Conservation (phyloP, 2,329 filamentous ascomycete species). For the Claviceps maximensis region DNA sequence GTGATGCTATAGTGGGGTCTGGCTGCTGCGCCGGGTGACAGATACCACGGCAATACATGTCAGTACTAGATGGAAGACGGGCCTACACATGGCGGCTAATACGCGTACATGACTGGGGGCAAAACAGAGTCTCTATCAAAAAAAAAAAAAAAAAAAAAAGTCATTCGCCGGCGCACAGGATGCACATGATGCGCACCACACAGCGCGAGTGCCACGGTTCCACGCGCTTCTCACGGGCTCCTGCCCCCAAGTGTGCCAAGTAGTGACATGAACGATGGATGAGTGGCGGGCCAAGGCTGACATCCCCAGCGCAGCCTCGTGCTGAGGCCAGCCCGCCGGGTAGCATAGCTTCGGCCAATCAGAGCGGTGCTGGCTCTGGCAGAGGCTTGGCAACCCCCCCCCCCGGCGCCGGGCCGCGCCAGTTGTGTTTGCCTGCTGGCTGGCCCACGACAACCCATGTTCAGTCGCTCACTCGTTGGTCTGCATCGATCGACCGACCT, state of each 20-base stretch:
- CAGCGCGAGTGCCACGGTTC: no score
- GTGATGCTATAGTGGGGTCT: background rate
- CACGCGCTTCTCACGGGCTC: no score
- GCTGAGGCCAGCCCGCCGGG: slow-evolving; percentile 1
- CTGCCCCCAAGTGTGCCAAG: background rate
- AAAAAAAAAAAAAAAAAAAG: no score
- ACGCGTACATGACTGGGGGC: no score
- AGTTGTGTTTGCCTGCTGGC: slow-evolving; percentile 13
- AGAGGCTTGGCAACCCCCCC: no score
- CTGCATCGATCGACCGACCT: background rate
- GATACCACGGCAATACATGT: no score
- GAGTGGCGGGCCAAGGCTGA: background rate
- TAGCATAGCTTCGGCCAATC: slow-evolving; percentile 8
- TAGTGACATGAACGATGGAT: background rate
- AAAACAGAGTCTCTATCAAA: no score
- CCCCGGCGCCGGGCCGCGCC: slow-evolving; percentile 10
- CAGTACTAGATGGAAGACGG: no score
- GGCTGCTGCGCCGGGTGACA: background rate
- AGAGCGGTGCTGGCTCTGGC: background rate
- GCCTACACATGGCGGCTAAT: no score
- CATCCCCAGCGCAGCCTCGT: background rate
- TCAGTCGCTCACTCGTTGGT: no score
- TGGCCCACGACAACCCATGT: slow-evolving; percentile 2
- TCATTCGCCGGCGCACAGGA: no score
- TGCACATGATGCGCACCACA: no score